A percentile compares a stretch with the other conserved stretches of the same genome.
These are phyloP conservation scores for Cladosporium sp. DNA, from an alignment of 2,329 filamentous ascomycete genomes.

Conservation along the genomic window DNA sequence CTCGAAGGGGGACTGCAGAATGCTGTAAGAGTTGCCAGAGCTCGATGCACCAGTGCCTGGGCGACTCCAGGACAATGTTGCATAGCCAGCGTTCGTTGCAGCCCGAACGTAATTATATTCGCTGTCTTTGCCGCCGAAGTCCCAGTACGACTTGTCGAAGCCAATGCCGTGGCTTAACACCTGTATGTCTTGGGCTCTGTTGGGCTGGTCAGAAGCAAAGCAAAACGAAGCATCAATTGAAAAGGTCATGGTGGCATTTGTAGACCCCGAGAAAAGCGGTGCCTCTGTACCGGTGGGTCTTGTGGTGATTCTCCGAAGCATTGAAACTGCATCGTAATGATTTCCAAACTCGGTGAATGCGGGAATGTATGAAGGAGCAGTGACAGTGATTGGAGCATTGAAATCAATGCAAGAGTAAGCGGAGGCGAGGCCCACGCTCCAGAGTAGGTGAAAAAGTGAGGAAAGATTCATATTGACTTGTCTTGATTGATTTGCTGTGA, in stretches of 20 bases:
- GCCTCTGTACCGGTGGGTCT: too few relatives aligned
- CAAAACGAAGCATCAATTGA: constrained; percentile 19
- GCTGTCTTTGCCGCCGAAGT: constrained; percentile 15
- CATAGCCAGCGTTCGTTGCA: constrained; percentile 16
- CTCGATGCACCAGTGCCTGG: constrained; percentile 18
- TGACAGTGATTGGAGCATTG: constrained; percentile 11
- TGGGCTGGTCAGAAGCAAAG: background rate
- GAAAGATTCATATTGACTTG: too few relatives aligned
- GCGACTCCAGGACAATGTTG: constrained; percentile 19
- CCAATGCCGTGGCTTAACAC: constrained; percentile 21
- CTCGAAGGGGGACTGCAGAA: constrained; percentile 17
- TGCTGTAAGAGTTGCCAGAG: constrained; percentile 15
- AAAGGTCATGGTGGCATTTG: constrained; percentile 14
- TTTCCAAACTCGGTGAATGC: constrained; percentile 15
- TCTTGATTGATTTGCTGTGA: too few relatives aligned
- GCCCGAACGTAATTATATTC: constrained; percentile 19
- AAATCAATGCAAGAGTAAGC: constrained; percentile 15
- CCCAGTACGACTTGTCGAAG: constrained; percentile 20
- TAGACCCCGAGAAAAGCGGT: constrained; percentile 10
- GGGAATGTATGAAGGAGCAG: constrained; percentile 11
- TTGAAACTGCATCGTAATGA: constrained; percentile 16
- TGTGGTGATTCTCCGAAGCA: constrained; percentile 13
- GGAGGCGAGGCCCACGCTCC: background rate
- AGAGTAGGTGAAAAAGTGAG: background rate
- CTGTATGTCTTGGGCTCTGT: constrained; percentile 12